Evolutionary conservation across 805 yeast species (phyloP).

Genomic region (Yamadazyma takamatsuzukensis): DNA sequence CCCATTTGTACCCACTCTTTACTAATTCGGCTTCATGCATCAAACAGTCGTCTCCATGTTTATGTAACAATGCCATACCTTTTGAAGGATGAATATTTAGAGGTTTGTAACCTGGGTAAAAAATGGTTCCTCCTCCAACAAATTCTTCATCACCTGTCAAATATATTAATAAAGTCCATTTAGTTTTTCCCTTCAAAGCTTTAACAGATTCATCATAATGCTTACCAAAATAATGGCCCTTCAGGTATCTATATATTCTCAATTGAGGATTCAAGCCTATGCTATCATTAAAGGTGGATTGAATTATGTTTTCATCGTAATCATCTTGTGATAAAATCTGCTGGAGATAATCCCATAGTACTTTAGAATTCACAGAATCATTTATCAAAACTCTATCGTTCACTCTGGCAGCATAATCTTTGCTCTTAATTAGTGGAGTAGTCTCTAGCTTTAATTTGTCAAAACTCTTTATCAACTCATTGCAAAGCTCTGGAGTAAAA

Average conservation of each 20-base stretch:
- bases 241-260: conserved; percentile 50
- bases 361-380: conserved; percentile 34
- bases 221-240: conserved; percentile 57
- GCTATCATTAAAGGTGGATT: conserved; percentile 32
- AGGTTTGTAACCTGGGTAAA: conserved; percentile 34
- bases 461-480: conserved; percentile 35
- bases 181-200: conserved; percentile 40
- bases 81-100: conserved; percentile 43
- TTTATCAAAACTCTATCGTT: conserved; percentile 48
- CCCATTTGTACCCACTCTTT: conserved; percentile 55
- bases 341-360: conserved; percentile 43
- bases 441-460: conserved; percentile 34
- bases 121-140: conserved; percentile 58
- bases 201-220: conserved; percentile 59
- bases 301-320: conserved; percentile 21
- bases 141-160: conserved; percentile 55
- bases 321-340: conserved; percentile 24
- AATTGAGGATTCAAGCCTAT: conserved; percentile 53
- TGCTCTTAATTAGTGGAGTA: conserved; percentile 46
- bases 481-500: conserved; percentile 33
- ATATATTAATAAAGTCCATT: conserved; percentile 59
- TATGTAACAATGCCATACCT: conserved; percentile 60
- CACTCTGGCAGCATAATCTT: conserved; percentile 53
- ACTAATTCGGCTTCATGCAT: conserved; percentile 57
- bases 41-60: conserved; percentile 64